phyloP scores from a whole-genome alignment of 345 rosid genomes.

The Cardamine chenopodiifolia region DNA sequence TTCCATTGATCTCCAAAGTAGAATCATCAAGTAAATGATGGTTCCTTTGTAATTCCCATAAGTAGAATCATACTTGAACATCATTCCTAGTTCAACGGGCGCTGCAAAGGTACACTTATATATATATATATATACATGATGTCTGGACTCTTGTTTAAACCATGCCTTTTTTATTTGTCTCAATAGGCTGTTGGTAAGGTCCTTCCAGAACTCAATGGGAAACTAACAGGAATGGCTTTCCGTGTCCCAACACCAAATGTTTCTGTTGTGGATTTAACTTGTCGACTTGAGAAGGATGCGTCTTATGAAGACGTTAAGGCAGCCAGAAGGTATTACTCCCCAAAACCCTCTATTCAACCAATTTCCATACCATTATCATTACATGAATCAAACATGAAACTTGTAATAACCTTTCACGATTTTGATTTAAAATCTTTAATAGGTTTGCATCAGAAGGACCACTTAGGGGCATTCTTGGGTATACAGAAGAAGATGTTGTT shows the following conservation, averaged over 20 bases:
- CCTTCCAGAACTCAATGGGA: slow-evolving; percentile 94
- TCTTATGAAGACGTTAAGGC: slow-evolving; percentile 90
- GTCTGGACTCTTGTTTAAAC: not conserved
- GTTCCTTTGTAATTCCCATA: too few species aligned
- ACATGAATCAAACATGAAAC: not conserved
- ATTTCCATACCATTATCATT: not conserved
- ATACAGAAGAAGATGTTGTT: slow-evolving; percentile 94
- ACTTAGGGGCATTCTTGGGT: slow-evolving; percentile 88
- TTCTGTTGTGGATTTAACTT: slow-evolving; percentile 94
- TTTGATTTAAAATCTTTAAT: not conserved
- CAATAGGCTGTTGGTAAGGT: slow-evolving; percentile 96
- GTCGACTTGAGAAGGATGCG: slow-evolving; percentile 90
- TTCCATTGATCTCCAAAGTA: too few species aligned
- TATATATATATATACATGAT: not conserved
- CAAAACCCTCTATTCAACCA: not conserved
- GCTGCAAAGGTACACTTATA: slow-evolving; percentile 77
- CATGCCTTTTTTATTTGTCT: slow-evolving; percentile 3
- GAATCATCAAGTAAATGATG: too few species aligned
- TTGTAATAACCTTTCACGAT: not conserved
- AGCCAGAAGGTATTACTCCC: slow-evolving; percentile 66
- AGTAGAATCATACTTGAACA: too few species aligned
- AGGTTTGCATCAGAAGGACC: slow-evolving; percentile 94
- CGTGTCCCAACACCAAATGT: slow-evolving; percentile 96
- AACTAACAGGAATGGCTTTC: slow-evolving; percentile 99
- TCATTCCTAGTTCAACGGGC: slow-evolving; percentile 97